Evolutionary conservation across 176 grass and related monocot genomes (phyloP).

Genomic region (Puya raimondii): DNA sequence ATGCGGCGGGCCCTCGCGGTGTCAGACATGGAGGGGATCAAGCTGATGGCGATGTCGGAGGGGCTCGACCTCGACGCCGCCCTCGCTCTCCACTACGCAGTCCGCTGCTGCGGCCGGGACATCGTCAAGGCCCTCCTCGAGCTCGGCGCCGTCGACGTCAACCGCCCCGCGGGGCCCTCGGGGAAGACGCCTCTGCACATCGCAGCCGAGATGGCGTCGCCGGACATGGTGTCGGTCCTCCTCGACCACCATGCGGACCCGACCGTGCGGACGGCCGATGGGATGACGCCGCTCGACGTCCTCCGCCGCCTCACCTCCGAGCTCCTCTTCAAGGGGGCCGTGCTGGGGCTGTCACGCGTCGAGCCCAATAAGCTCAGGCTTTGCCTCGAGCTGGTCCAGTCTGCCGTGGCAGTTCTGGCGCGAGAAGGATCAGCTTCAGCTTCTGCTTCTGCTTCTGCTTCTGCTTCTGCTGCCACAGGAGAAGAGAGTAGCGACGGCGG

Average conservation of each 20-base stretch:
- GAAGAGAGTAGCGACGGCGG: slow-evolving; percentile 17
- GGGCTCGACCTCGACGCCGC: slow-evolving; percentile 92
- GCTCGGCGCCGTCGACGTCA: slow-evolving; percentile 88
- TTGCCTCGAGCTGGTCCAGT: slow-evolving; percentile 95
- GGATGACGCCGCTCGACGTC: slow-evolving; percentile 78
- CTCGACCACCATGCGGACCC: slow-evolving; percentile 97
- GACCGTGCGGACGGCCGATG: slow-evolving; percentile 61
- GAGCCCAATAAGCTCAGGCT: slow-evolving; percentile 96
- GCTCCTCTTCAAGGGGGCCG: slow-evolving; percentile 97
- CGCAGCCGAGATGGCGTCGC: slow-evolving; percentile 86
- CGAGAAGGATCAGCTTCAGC: slow-evolving; percentile 53
- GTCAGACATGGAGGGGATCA: slow-evolving; percentile 92
- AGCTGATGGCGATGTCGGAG: slow-evolving; percentile 99
- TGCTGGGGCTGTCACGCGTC: slow-evolving; percentile 74
- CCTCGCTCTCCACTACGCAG: slow-evolving; percentile 85
- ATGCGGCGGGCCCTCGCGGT: slow-evolving; percentile 63
- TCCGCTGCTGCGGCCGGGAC: slow-evolving; percentile 75
- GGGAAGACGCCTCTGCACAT: slow-evolving; percentile 81
- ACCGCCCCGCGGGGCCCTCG: slow-evolving; percentile 57
- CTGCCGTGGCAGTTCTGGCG: slow-evolving; percentile 66
- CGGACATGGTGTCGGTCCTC: slow-evolving; percentile 91
- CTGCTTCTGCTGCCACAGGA: too few species aligned
- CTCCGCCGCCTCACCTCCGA: slow-evolving; percentile 88
- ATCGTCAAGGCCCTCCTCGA: slow-evolving; percentile 96
- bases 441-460: background rate